phyloP scores from a whole-genome alignment of 345 rosid genomes.

The Microthlaspi erraticum region DNA sequence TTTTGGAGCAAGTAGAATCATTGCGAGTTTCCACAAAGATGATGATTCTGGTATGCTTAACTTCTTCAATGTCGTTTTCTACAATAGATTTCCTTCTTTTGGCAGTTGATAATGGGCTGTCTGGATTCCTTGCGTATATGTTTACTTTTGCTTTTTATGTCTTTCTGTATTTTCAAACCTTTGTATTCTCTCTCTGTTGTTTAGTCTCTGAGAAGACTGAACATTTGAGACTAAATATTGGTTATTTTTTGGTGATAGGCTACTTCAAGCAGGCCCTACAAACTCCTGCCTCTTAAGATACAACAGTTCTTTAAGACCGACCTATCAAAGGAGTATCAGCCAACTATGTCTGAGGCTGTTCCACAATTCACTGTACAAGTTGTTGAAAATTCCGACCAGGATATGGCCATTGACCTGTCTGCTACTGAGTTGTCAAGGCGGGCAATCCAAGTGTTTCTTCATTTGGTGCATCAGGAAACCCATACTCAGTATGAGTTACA shows the following conservation, averaged over 20 bases:
- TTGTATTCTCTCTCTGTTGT: conserved; percentile 14
- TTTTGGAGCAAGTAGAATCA: conserved; percentile 87
- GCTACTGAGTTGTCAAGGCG: conserved; percentile 72
- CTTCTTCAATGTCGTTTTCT: conserved; percentile 19
- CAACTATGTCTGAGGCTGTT: conserved; percentile 53
- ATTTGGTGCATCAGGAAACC: conserved; percentile 64
- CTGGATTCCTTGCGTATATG: conserved; percentile 20
- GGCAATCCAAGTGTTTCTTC: conserved; percentile 64
- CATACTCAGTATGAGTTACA: conserved; percentile 47
- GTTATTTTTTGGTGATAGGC: conserved; percentile 59
- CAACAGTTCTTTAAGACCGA: conserved; percentile 74
- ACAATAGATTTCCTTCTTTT: conserved; percentile 18
- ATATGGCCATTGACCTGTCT: conserved; percentile 62
- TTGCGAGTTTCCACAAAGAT: conserved; percentile 73
- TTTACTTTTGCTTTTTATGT: not conserved
- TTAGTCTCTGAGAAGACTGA: conserved; percentile 25
- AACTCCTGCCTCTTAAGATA: conserved; percentile 62
- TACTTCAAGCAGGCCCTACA: conserved; percentile 75
- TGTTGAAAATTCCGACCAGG: conserved; percentile 57
- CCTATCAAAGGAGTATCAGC: conserved; percentile 49
- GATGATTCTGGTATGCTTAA: conserved; percentile 73
- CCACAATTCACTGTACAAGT: conserved; percentile 70
- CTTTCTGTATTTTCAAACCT: not conserved
- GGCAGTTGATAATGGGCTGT: not conserved
- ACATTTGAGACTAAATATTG: conserved; percentile 33